These are phyloP conservation scores for Heritiera littoralis DNA, from an alignment of 345 rosid genomes.

Conservation along the genomic window DNA sequence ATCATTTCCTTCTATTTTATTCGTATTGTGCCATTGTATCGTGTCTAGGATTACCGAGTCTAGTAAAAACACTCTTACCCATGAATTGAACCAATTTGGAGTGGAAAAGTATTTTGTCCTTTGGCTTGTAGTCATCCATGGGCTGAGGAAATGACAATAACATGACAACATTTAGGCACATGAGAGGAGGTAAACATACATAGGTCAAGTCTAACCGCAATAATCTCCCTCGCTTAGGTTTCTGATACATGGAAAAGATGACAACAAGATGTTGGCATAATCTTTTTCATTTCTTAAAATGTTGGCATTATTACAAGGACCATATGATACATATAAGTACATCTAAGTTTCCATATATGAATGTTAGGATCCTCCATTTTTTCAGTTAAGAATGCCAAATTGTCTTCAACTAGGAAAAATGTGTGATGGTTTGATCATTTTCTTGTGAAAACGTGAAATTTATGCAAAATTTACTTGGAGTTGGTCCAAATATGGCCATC, in stretches of 20 bases:
- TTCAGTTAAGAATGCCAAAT: background rate
- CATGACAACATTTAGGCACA: constrained; percentile 5
- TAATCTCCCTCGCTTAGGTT: too few species aligned
- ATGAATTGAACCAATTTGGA: background rate
- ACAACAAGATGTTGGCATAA: background rate
- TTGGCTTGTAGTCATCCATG: background rate
- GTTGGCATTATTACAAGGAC: background rate
- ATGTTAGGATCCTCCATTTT: background rate
- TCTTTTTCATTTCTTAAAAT: background rate
- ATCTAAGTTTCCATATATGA: background rate
- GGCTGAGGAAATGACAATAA: background rate
- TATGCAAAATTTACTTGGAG: background rate
- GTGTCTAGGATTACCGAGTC: too few species aligned
- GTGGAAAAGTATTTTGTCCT: background rate
- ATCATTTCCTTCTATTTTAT: too few species aligned
- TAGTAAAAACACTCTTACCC: background rate
- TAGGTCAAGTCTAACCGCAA: background rate
- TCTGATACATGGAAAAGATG: background rate
- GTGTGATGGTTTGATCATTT: background rate
- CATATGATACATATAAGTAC: background rate
- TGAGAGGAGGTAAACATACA: background rate
- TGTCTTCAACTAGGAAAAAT: background rate
- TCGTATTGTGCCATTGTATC: too few species aligned
- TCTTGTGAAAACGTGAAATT: background rate
- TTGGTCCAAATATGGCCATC: background rate